A percentile compares a stretch with the other conserved stretches of the same genome.
Conservation (phyloP, 2,329 filamentous ascomycete genomes). For the Scleromitrula shiraiana region DNA sequence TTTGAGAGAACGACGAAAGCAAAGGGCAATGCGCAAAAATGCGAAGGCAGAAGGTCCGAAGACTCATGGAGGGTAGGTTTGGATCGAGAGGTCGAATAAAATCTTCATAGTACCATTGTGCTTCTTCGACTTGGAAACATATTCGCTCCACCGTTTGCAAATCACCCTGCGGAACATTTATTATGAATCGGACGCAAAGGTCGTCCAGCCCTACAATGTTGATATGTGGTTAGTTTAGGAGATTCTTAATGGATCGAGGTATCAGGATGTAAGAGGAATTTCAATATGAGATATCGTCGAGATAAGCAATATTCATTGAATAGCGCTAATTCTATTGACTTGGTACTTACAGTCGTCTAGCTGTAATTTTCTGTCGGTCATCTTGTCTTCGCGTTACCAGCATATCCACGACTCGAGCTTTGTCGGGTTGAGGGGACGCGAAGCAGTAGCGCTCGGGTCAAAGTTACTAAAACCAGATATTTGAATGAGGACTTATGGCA, state of each 20-base stretch:
- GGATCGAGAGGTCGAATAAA: constrained; percentile 90
- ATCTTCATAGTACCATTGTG: constrained; percentile 99
- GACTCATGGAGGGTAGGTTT: constrained; percentile 72
- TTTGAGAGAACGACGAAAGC: constrained; percentile 69
- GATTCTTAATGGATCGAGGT: not conserved
- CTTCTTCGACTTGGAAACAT: constrained; percentile 98
- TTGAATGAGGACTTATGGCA: constrained; percentile 10
- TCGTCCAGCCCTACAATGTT: constrained; percentile 75
- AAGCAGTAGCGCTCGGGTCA: constrained; percentile 10
- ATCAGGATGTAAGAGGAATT: not conserved
- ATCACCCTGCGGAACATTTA: constrained; percentile 90
- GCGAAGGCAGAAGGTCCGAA: constrained; percentile 77
- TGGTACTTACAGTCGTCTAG: constrained; percentile 71
- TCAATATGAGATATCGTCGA: not conserved
- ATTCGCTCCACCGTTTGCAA: constrained; percentile 84
- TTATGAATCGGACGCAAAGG: constrained; percentile 93
- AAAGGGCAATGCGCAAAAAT: constrained; percentile 94
- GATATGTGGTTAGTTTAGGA: constrained; percentile 15
- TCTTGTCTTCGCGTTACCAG: constrained; percentile 50
- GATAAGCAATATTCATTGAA: not conserved
- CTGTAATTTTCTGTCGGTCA: constrained; percentile 73
- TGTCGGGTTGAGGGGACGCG: constrained; percentile 12
- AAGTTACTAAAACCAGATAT: constrained; percentile 12
- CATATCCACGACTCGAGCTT: constrained; percentile 44
- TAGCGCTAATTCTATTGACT: no score